phyloP scores from a whole-genome alignment of 495 filamentous ascomycete genomes.

The Penicillium canescens region DNA sequence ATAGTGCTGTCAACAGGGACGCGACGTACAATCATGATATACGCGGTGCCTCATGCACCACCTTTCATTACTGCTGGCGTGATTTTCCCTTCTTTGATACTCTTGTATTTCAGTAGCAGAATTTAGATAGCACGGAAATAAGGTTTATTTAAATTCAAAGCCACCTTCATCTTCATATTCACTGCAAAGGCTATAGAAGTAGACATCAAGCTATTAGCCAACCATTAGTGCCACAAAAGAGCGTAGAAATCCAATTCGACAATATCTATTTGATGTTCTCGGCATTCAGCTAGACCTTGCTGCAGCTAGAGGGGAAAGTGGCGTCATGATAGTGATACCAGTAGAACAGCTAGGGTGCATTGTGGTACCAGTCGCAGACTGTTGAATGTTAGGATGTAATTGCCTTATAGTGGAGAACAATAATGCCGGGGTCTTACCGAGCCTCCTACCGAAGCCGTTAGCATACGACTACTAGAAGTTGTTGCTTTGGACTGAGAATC shows the following conservation, averaged over 20 bases:
- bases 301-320: slow-evolving; percentile 44
- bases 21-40: slow-evolving; percentile 7
- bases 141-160: no score
- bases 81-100: slow-evolving; percentile 8
- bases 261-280: slow-evolving; percentile 20
- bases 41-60: neutral
- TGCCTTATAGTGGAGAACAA: slow-evolving; percentile 3
- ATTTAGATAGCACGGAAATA: neutral
- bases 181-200: no score
- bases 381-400: neutral
- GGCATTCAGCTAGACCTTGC: slow-evolving; percentile 37
- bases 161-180: no score
- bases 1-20: no score
- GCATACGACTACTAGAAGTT: slow-evolving; percentile 38
- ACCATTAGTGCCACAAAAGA: neutral
- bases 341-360: slow-evolving; percentile 55
- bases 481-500: slow-evolving; percentile 40
- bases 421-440: slow-evolving; percentile 35
- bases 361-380: slow-evolving; percentile 59
- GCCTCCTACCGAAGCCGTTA: slow-evolving; percentile 49
- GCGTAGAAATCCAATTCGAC: neutral
- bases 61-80: no score
- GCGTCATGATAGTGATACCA: slow-evolving; percentile 28
- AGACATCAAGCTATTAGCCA: neutral
- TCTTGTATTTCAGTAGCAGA: neutral